Evolutionary conservation across 83 land plant genomes (phyloP).

Genomic region (Picea mariana): DNA sequence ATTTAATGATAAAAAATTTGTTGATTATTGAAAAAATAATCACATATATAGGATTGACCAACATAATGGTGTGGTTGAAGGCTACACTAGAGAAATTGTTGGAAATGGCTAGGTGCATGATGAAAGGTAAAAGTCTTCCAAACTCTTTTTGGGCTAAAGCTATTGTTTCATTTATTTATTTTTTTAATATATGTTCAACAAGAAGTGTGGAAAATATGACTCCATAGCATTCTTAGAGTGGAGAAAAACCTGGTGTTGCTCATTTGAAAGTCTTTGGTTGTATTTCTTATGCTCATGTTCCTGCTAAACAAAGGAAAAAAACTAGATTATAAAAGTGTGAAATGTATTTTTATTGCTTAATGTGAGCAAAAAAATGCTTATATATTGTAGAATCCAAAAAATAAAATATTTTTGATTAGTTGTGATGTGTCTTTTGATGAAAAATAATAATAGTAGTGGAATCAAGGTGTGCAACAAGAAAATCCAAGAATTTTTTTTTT

Average conservation of each 20-base stretch:
- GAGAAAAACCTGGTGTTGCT: neutral
- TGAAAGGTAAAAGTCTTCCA: conserved; percentile 11
- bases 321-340: neutral
- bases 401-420: no score
- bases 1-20: no score
- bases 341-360: no score
- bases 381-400: no score
- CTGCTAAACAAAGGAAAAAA: no score
- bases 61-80: conserved; percentile 18
- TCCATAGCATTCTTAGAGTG: conserved; percentile 4
- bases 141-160: conserved; percentile 37
- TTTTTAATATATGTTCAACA: conserved; percentile 19
- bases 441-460: no score
- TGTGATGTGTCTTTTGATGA: no score
- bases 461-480: no score
- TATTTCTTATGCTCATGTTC: neutral
- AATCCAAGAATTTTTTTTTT: no score
- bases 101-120: conserved; percentile 22
- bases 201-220: conserved; percentile 6
- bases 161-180: neutral
- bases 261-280: conserved; percentile 13
- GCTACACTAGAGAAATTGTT: conserved; percentile 13
- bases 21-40: no score
- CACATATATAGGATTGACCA: neutral
- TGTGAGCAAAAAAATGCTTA: no score